Conservation (phyloP, 1,284 basidiomycete genomes). For the Melampsora larici-populina region DNA sequence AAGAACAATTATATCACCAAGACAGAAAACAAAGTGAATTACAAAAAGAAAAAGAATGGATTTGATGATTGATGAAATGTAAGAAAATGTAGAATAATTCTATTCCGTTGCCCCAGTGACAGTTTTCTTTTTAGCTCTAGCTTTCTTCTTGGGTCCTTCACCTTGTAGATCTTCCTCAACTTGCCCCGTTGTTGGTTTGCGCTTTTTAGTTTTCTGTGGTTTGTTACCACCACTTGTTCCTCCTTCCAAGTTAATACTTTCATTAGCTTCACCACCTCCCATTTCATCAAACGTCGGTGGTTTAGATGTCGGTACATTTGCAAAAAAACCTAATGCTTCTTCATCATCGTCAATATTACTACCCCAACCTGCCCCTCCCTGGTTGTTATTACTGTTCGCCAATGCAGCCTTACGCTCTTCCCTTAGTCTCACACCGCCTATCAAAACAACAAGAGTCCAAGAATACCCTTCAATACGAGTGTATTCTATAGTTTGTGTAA, state of each 20-base stretch:
- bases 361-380: neutral
- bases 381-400: constrained; percentile 2
- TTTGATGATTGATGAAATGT: neutral
- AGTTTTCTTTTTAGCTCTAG: constrained; percentile 1
- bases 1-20: neutral
- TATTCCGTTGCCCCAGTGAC: too few species aligned
- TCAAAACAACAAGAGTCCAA: neutral
- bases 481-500: neutral
- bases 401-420: constrained; percentile 40
- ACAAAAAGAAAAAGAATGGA: neutral
- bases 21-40: neutral
- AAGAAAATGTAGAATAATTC: too few species aligned
- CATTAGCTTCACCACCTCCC: neutral
- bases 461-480: neutral
- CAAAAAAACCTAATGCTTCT: constrained; percentile 42
- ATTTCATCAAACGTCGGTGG: neutral
- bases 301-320: neutral
- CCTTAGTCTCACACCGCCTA: constrained; percentile 36
- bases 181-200: neutral
- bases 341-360: constrained; percentile 29
- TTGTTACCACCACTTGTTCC: neutral
- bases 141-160: neutral
- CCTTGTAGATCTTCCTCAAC: neutral
- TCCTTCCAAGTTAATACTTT: neutral
- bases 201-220: neutral